phyloP scores from a whole-genome alignment of 2,329 filamentous ascomycete species.

The Venturia oleaginea region DNA sequence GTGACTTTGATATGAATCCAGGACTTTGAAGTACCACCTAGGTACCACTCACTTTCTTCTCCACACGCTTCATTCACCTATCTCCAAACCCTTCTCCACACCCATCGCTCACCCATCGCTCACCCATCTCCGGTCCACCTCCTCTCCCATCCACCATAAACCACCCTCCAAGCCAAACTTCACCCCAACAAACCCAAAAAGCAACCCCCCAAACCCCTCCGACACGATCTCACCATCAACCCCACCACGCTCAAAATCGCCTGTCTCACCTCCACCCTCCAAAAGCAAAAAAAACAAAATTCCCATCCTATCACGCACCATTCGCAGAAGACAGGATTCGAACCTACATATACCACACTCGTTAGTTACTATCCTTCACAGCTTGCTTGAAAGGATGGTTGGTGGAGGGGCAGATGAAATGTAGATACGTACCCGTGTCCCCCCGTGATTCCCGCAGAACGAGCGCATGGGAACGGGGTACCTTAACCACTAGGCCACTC shows the following conservation, averaged over 20 bases:
- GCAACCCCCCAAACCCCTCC: too few species aligned
- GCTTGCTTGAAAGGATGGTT: not conserved
- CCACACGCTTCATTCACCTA: not conserved
- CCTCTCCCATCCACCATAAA: too few species aligned
- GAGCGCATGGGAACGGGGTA: conserved; percentile 28
- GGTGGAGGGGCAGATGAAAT: not conserved
- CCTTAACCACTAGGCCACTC: conserved; percentile 31
- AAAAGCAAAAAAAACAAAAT: not conserved
- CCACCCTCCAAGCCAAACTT: too few species aligned
- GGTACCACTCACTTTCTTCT: not conserved
- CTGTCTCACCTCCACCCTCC: not conserved
- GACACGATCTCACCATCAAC: not conserved
- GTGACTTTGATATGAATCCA: not conserved
- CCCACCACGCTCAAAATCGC: not conserved
- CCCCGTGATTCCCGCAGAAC: not conserved
- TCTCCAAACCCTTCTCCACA: too few species aligned
- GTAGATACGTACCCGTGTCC: conserved; percentile 6
- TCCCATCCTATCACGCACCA: not conserved
- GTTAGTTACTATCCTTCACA: not conserved
- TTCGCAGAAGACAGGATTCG: not conserved
- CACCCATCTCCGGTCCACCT: not conserved
- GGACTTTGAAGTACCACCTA: not conserved
- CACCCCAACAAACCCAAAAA: too few species aligned
- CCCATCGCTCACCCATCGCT: not conserved
- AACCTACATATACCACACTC: not conserved